phyloP scores from a whole-genome alignment of 2,329 filamentous ascomycete genomes.

The Colletotrichum orbiculare region DNA sequence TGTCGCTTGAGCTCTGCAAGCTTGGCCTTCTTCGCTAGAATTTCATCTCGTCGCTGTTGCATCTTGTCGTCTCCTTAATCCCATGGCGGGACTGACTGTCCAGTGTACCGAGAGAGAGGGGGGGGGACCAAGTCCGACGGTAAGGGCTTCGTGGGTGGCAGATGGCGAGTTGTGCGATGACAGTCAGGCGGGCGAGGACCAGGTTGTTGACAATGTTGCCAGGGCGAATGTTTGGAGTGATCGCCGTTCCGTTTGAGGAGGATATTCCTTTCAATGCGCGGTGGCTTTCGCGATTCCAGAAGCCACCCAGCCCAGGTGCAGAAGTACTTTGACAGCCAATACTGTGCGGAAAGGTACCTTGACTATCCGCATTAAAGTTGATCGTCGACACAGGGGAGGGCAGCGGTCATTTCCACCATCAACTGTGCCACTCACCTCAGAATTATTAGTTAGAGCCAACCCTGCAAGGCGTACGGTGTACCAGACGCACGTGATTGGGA shows the following conservation, averaged over 20 bases:
- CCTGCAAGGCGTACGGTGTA: conserved; percentile 4
- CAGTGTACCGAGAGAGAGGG: conserved; percentile 30
- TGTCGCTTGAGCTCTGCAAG: conserved; percentile 96
- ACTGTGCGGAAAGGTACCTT: conserved; percentile 14
- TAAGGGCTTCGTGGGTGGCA: no score
- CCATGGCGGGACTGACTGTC: conserved; percentile 57
- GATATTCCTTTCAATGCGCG: conserved; percentile 26
- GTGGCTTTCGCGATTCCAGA: conserved; percentile 31
- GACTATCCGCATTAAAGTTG: conserved; percentile 24
- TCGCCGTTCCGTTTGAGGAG: conserved; percentile 25
- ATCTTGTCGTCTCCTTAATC: conserved; percentile 60
- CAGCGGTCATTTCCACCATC: conserved; percentile 18
- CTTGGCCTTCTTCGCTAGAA: conserved; percentile 95
- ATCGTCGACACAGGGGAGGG: background rate
- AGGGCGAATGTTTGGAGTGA: conserved; percentile 24
- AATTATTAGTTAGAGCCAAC: background rate
- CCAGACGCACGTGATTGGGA: conserved; percentile 33
- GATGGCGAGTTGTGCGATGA: no score
- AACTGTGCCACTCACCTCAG: background rate
- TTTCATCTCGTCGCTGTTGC: conserved; percentile 93
- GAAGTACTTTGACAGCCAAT: conserved; percentile 17
- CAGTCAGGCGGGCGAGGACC: background rate
- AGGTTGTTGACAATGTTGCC: conserved; percentile 10
- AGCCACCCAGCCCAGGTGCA: conserved; percentile 15
- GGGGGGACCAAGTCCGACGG: background rate